Percentiles rank a stretch among this genome's conserved stretches.
phyloP scores from a whole-genome alignment of 495 filamentous ascomycete genomes.

The Neurospora sp. region DNA sequence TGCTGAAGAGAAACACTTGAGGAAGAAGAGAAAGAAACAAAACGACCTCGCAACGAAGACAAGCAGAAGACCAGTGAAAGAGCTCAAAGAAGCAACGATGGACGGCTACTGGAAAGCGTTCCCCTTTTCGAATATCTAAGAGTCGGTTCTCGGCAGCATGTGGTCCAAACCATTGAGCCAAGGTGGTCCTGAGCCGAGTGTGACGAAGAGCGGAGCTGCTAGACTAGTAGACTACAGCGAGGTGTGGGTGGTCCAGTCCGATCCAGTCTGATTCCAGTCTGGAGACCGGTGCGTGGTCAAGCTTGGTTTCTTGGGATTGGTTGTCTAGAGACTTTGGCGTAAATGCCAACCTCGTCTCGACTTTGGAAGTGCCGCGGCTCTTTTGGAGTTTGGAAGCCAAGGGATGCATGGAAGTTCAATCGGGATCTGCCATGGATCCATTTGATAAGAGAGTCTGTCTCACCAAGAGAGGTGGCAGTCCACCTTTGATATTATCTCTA shows the following conservation, averaged over 20 bases:
- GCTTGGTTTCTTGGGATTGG: neutral
- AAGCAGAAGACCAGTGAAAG: neutral
- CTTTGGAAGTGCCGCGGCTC: neutral
- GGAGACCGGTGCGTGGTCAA: neutral
- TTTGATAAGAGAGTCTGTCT: neutral
- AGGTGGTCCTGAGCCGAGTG: slow-evolving; percentile 11
- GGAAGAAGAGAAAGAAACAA: slow-evolving; percentile 1
- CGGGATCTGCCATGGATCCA: neutral
- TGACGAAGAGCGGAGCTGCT: slow-evolving; percentile 11
- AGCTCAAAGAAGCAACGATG: neutral
- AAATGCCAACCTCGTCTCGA: neutral
- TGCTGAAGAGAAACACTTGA: neutral
- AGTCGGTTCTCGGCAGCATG: slow-evolving; percentile 21
- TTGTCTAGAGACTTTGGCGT: neutral
- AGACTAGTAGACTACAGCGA: no score
- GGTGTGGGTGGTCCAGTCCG: no score
- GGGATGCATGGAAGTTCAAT: neutral
- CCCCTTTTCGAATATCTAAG: slow-evolving; percentile 13
- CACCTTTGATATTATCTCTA: neutral
- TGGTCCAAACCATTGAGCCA: slow-evolving; percentile 7
- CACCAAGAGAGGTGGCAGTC: neutral
- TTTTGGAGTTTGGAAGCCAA: neutral
- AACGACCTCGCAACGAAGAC: neutral
- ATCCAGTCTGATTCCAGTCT: neutral
- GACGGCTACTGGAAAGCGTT: slow-evolving; percentile 1